Conservation (phyloP, 371 early-diverging fungal genomes). For the Zopfochytrium polystomum region DNA sequence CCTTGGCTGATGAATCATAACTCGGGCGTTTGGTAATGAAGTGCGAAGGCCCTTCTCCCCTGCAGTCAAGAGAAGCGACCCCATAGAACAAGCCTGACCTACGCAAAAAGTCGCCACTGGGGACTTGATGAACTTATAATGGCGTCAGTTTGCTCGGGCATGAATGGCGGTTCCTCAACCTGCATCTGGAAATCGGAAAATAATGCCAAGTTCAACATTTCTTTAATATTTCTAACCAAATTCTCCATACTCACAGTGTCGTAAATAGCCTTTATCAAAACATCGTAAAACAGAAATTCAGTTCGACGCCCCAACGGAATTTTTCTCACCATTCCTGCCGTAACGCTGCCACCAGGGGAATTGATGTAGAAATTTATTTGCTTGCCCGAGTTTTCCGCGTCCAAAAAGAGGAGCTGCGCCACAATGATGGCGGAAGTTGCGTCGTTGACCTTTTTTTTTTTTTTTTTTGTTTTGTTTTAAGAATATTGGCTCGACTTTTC, state of each 20-base stretch:
- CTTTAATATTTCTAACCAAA: too few relatives aligned
- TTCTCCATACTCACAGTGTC: constrained; percentile 31
- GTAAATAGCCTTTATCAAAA: constrained; percentile 36
- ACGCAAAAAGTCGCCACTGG: constrained; percentile 93
- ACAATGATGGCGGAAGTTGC: constrained; percentile 78
- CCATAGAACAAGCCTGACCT: constrained; percentile 99
- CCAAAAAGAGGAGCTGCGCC: constrained; percentile 92
- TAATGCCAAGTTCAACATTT: too few relatives aligned
- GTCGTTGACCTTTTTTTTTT: constrained; percentile 67
- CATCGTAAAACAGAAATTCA: neutral
- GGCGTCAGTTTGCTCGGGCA: neutral
- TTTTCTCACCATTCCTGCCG: constrained; percentile 77
- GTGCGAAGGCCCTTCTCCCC: constrained; percentile 85
- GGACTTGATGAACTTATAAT: constrained; percentile 77
- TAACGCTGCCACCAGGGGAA: constrained; percentile 91
- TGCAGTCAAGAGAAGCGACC: constrained; percentile 78
- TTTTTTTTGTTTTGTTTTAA: constrained; percentile 3
- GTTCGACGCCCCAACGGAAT: neutral
- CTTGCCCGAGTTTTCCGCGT: constrained; percentile 90
- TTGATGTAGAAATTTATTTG: constrained; percentile 94
- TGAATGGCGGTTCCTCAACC: constrained; percentile 28
- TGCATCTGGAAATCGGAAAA: constrained; percentile 43
- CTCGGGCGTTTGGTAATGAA: constrained; percentile 85
- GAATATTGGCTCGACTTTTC: neutral
- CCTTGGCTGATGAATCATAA: constrained; percentile 96